Base-by-base conservation (phyloP, 2,329 filamentous ascomycete species). In the Trichoderma koningiopsis region DNA sequence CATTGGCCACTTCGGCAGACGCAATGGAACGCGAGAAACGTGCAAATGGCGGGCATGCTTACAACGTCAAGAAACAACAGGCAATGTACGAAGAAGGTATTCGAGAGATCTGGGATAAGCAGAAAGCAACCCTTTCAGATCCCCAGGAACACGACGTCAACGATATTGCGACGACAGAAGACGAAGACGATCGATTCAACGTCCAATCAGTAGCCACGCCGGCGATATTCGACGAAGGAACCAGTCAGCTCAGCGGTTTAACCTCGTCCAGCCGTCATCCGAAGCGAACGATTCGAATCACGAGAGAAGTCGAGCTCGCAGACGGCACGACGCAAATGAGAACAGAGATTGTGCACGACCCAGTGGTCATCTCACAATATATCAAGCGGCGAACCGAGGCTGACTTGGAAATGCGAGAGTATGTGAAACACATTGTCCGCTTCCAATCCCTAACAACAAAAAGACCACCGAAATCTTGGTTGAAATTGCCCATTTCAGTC, bases 21-120 rank as follows among this genome's bases (percentile, higher is more conserved):
- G 94, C 93, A 76, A 92, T 94, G 71, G 92, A 93, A 75, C 92
- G 94, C 71, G 93, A 94, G 78, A 89, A 96, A 72, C 92, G 94
- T 77, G 92, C 92, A 19, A 95, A 96, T 72, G 94, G 94, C 68
- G 96, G 96, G 0, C 96, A 99, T 80, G 94, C 93, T 74, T 99
- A 99, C 83, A 99, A 99, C 72, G 96, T 99, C 71, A 96, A 95
- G 77, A 91, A 92, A 73, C 96, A 99, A 79, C 93, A 98, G 76
- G 90, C 89, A 71, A 92, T 93, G 75, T 99, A 99, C 78, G 93
- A 96, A 74, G 91, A 94, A 65, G 93, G 93, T 27, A 97, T 99
- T 74, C 88, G 90, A 68, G 89, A 92, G 71, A 97, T 98, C 71
- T 99, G 96, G 96, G 90, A 93, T 71, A 90, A 91, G 73, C 95